Percentiles rank a stretch among this genome's conserved stretches.
These are phyloP conservation scores for Tricholoma furcatifolium DNA, from an alignment of 768 basidiomycete species.

Conservation along the genomic window DNA sequence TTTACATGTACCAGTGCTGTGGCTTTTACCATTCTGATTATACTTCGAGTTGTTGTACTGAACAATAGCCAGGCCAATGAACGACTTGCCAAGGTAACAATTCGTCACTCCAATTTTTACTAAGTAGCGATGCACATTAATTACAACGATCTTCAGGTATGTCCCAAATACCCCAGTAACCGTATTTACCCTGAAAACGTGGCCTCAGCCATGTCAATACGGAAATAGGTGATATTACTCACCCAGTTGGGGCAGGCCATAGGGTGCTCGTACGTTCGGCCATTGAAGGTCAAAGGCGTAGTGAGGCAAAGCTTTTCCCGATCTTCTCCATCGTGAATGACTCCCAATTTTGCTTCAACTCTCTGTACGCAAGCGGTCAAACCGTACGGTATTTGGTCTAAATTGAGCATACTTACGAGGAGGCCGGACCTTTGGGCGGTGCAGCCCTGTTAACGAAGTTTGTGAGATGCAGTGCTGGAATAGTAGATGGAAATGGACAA, in stretches of 20 bases:
- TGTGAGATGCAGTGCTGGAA: not conserved
- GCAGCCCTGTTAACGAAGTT: constrained; percentile 2
- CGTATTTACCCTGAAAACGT: not conserved
- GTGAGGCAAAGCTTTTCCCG: constrained; percentile 4
- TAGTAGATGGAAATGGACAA: not conserved
- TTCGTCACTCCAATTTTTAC: constrained; percentile 19
- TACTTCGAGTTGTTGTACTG: too few relatives aligned
- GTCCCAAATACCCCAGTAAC: constrained; percentile 16
- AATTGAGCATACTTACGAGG: constrained; percentile 2
- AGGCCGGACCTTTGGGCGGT: constrained; percentile 9
- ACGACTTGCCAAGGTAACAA: too few relatives aligned
- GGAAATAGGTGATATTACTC: not conserved
- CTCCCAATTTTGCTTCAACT: constrained; percentile 10
- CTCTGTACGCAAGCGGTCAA: not conserved
- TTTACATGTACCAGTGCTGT: too few relatives aligned
- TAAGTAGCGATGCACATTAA: too few relatives aligned
- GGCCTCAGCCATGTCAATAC: too few relatives aligned
- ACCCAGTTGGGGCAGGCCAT: constrained; percentile 15
- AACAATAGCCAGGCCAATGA: too few relatives aligned
- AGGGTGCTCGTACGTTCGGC: constrained; percentile 5
- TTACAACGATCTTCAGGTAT: constrained; percentile 9
- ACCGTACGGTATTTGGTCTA: not conserved
- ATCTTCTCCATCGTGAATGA: constrained; percentile 4
- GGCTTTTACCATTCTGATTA: too few relatives aligned
- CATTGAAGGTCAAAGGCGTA: constrained; percentile 9